Evolutionary conservation across 2,329 filamentous ascomycete genomes (phyloP), one percentile per base, ranked within the genome.

Genomic region (Blastomyces gilchristii): DNA sequence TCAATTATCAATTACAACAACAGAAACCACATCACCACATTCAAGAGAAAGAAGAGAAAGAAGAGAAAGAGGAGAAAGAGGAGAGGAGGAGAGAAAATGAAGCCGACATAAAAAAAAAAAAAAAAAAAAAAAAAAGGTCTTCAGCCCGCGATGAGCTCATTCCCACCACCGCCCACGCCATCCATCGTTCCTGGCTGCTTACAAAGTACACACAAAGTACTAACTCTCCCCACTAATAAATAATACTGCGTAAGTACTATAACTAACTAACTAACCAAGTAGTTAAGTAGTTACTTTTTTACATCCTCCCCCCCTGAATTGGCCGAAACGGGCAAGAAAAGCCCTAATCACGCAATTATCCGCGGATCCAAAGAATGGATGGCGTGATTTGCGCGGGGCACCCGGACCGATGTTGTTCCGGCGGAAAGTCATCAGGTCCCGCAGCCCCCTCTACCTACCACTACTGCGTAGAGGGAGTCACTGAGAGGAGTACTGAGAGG

Each of bases 331-430:
- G 37, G 49, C 0, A 28, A 41, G 22, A 8, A 61, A 8, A 61
- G 18, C 49, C 47, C 58, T 61, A 25, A 61, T 61, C 58, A 52
- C 58, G 58, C 58, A 61, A 60, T 60, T 60, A 28, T 14, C 4
- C 34, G 28, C 58, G 50, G 43, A 60, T 60, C 14, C 22, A 60
- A 22, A 22, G 43, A 4, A 4, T 6, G 22, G 18, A 61, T 61
- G 25, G 59, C 59, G 59, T 61, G 59, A 39, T 61, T 31, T 31
- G 28, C 28, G 8, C 16, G 11, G 31, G 25, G 28, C 41, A 18
- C 11, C 11, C 57, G 37, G 57, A 25, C 41, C 57, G 57, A 58
- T 4, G 41, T 58, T 58, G 41, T 58, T 58, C 57, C 56, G n/a
- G n/a, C n/a, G n/a, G n/a, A 22, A 22, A 22, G n/a, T 22, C n/a